A percentile compares a stretch with the other conserved stretches of the same genome.
phyloP scores from a whole-genome alignment of 805 yeast species.

The Ogataea parapolymorpha region DNA sequence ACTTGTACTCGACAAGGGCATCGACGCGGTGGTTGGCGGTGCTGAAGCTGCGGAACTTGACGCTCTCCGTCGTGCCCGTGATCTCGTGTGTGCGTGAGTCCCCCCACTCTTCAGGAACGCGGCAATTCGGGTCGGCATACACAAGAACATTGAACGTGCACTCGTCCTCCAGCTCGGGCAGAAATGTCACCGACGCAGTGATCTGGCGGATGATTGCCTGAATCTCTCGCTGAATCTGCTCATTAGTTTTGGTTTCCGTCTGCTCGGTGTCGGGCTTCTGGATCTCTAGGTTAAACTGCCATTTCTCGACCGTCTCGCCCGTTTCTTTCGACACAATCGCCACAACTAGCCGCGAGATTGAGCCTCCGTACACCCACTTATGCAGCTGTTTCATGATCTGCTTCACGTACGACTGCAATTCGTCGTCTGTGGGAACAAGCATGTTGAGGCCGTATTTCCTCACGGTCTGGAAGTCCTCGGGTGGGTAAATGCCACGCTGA shows the following conservation, averaged over 20 bases:
- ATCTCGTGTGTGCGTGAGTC: conserved; percentile 59
- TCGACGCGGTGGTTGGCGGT: conserved; percentile 71
- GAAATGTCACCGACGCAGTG: conserved; percentile 80
- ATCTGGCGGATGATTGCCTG: conserved; percentile 84
- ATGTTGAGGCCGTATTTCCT: conserved; percentile 77
- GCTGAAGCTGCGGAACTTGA: conserved; percentile 62
- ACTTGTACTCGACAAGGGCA: conserved; percentile 62
- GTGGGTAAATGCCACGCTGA: conserved; percentile 87
- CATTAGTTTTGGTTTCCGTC: conserved; percentile 31
- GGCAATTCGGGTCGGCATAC: conserved; percentile 65
- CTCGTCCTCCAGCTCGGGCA: conserved; percentile 64
- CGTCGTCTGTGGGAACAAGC: conserved; percentile 70
- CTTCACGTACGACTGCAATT: conserved; percentile 64
- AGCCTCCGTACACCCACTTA: conserved; percentile 69
- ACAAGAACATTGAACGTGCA: conserved; percentile 84
- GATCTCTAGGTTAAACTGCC: conserved; percentile 75
- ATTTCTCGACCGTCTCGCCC: conserved; percentile 70
- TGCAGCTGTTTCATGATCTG: conserved; percentile 67
- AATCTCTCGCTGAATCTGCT: conserved; percentile 67
- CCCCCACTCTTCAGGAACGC: conserved; percentile 80
- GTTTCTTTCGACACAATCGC: conserved; percentile 68
- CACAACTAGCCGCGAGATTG: conserved; percentile 64
- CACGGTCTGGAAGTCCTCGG: conserved; percentile 76
- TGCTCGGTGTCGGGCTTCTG: conserved; percentile 11
- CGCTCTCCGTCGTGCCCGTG: conserved; percentile 56